Conservation (phyloP, 1,284 basidiomycete genomes). For the Cryptococcus sp. region DNA sequence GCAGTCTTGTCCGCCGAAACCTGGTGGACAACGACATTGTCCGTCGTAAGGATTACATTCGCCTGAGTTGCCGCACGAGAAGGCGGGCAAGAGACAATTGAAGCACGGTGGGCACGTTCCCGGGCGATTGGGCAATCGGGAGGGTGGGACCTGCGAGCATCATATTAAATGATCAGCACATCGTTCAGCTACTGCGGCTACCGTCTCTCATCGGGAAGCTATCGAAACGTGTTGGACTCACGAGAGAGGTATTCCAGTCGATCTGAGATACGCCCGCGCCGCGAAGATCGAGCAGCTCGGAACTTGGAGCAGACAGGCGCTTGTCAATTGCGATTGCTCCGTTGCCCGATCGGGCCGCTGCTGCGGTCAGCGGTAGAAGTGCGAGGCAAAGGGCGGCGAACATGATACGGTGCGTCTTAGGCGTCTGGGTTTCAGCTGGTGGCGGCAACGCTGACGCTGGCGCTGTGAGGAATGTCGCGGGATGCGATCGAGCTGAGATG, state of each 20-base stretch:
- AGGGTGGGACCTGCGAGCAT: constrained; percentile 27
- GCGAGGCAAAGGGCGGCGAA: constrained; percentile 3
- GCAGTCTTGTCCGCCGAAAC: constrained; percentile 90
- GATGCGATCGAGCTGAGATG: no score
- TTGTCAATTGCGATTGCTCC: not conserved
- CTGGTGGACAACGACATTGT: constrained; percentile 84
- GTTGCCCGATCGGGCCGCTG: not conserved
- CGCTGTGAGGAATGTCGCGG: no score
- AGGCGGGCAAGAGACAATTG: constrained; percentile 80
- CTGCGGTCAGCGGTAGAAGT: constrained; percentile 3
- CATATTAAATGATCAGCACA: not conserved
- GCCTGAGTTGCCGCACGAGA: constrained; percentile 81
- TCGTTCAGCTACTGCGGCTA: not conserved
- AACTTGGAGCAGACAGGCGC: not conserved
- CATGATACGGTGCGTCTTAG: not conserved
- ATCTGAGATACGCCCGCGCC: constrained; percentile 7
- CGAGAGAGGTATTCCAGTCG: constrained; percentile 5
- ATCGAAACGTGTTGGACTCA: constrained; percentile 1
- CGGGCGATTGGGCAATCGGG: constrained; percentile 21
- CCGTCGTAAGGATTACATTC: constrained; percentile 84
- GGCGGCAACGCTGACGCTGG: no score
- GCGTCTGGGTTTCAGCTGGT: no score
- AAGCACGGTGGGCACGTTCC: constrained; percentile 64
- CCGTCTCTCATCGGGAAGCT: not conserved
- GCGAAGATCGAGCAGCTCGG: constrained; percentile 24